Conservation (phyloP, 1,284 basidiomycete species). For the Stereum hirsutum region DNA sequence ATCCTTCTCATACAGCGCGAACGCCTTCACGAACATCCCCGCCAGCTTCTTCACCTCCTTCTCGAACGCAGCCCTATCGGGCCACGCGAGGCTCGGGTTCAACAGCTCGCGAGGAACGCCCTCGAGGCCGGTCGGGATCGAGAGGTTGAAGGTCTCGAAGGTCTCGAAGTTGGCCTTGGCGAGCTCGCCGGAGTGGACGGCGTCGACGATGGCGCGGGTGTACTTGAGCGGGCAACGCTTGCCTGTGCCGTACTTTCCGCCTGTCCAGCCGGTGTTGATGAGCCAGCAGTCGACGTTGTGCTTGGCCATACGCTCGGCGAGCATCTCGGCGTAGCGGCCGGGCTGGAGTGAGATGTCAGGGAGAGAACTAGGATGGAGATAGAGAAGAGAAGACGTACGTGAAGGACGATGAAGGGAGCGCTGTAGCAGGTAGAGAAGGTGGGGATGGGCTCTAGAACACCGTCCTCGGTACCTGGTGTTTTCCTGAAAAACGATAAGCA, state of each 20-base stretch:
- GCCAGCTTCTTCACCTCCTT: slow-evolving; percentile 80
- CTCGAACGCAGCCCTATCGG: slow-evolving; percentile 79
- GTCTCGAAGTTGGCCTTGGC: slow-evolving; percentile 82
- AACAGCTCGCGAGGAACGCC: slow-evolving; percentile 86
- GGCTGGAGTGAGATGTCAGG: slow-evolving; percentile 40
- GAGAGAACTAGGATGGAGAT: not conserved
- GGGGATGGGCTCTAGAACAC: slow-evolving; percentile 95
- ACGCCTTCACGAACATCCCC: slow-evolving; percentile 90
- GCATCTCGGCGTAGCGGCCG: slow-evolving; percentile 93
- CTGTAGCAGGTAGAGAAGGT: slow-evolving; percentile 99
- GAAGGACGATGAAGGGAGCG: slow-evolving; percentile 97
- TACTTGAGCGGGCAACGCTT: slow-evolving; percentile 93
- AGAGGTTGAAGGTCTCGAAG: slow-evolving; percentile 74
- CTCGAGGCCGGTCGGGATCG: slow-evolving; percentile 73
- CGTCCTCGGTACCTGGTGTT: slow-evolving; percentile 97
- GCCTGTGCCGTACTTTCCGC: slow-evolving; percentile 87
- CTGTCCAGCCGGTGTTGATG: slow-evolving; percentile 99
- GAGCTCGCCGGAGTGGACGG: slow-evolving; percentile 92
- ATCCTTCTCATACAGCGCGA: slow-evolving; percentile 81
- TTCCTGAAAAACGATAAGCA: slow-evolving; percentile 35
- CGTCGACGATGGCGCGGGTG: slow-evolving; percentile 94
- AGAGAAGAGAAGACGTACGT: slow-evolving; percentile 38
- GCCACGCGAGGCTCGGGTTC: slow-evolving; percentile 81
- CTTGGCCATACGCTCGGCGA: slow-evolving; percentile 90
- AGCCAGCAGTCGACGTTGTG: slow-evolving; percentile 95